phyloP scores from a whole-genome alignment of 1,284 basidiomycete species.

The Ustilago vetiveriae region DNA sequence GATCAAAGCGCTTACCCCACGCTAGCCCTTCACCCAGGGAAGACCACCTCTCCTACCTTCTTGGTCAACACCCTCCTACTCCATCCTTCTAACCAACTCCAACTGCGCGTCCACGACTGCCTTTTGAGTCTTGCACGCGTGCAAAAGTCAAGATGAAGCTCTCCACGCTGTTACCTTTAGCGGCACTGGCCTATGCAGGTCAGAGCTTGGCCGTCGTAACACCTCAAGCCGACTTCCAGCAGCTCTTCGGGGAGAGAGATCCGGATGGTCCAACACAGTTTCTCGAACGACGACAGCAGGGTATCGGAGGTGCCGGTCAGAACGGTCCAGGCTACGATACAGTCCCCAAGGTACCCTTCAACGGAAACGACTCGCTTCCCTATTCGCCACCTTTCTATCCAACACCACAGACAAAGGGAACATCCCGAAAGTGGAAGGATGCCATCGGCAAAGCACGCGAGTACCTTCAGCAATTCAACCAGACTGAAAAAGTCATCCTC shows the following conservation, averaged over 20 bases:
- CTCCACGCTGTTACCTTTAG: constrained; percentile 23
- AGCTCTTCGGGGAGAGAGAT: constrained; percentile 23
- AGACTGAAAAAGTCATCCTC: constrained; percentile 70
- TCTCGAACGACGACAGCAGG: constrained; percentile 34
- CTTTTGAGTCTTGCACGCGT: background rate
- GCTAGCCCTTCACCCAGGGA: no score
- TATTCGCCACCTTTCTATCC: constrained; percentile 55
- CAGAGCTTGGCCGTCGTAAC: constrained; percentile 24
- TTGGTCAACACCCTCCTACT: no score
- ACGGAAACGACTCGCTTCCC: constrained; percentile 51
- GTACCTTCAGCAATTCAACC: constrained; percentile 67
- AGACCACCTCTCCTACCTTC: background rate
- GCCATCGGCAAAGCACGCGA: constrained; percentile 71
- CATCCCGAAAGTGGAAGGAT: constrained; percentile 72
- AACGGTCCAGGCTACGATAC: constrained; percentile 45
- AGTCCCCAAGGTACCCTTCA: constrained; percentile 33
- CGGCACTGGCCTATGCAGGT: constrained; percentile 23
- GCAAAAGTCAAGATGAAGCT: constrained; percentile 20
- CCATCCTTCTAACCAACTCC: no score
- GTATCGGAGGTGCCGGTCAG: constrained; percentile 37
- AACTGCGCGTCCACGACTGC: background rate
- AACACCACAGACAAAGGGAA: constrained; percentile 44
- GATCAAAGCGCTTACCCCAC: background rate
- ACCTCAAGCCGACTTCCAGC: constrained; percentile 30
- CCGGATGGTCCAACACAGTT: constrained; percentile 14